Conservation (phyloP, 108 stramenopile species). For the Poteriospumella lacustris region DNA sequence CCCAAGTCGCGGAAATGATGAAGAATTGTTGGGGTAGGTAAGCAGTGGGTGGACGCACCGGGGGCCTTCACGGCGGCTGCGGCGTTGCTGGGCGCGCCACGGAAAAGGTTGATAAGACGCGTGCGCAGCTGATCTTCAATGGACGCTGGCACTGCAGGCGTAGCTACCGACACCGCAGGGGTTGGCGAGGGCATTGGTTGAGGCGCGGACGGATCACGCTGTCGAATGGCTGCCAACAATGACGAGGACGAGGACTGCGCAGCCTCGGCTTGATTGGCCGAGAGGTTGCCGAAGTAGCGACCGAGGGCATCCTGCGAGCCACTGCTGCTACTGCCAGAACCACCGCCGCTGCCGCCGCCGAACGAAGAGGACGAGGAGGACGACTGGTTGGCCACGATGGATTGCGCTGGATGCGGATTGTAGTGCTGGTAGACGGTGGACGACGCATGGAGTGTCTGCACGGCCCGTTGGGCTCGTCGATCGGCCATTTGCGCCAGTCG, state of each 20-base stretch:
- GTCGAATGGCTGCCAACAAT: too few relatives aligned
- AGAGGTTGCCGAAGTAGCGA: too few relatives aligned
- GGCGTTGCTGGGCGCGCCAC: neutral
- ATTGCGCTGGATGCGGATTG: neutral
- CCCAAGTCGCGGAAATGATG: constrained; percentile 19
- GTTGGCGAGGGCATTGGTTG: too few relatives aligned
- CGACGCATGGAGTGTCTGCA: neutral
- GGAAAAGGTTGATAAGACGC: neutral
- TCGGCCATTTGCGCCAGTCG: neutral
- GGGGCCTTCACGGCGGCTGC: neutral
- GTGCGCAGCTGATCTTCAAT: neutral
- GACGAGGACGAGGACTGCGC: too few relatives aligned
- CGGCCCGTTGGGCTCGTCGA: neutral
- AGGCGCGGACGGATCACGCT: too few relatives aligned
- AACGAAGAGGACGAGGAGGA: neutral
- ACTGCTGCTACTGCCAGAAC: too few relatives aligned
- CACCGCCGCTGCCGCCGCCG: neutral
- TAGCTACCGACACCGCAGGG: too few relatives aligned
- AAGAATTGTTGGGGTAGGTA: neutral
- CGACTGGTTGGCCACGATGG: neutral
- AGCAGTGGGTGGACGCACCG: neutral
- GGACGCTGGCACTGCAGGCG: neutral
- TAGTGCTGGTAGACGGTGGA: neutral
- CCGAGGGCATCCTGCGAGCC: too few relatives aligned
- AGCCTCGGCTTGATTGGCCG: too few relatives aligned